These are phyloP conservation scores for Debaryomyces nepalensis DNA, from an alignment of 1,139 yeast genomes.

Conservation along the genomic window DNA sequence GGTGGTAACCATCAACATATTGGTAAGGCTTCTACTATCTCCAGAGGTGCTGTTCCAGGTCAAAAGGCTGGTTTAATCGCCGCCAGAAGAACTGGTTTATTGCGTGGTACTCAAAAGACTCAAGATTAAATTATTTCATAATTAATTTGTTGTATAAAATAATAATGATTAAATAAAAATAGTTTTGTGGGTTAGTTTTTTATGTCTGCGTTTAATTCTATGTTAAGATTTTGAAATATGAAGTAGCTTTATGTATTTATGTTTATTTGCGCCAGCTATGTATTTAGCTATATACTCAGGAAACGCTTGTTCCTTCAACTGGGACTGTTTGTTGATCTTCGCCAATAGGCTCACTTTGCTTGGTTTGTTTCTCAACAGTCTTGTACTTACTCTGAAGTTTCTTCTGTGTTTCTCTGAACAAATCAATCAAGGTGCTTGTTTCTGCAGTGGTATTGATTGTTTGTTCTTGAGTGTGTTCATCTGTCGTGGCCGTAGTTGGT, in stretches of 20 bases:
- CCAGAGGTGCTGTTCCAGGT: conserved; percentile 99
- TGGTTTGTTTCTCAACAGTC: conserved; percentile 3
- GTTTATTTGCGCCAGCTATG: background rate
- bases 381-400: conserved; percentile 6
- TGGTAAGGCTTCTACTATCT: conserved; percentile 99
- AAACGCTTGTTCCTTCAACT: background rate
- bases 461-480: conserved; percentile 3
- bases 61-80: conserved; percentile 99
- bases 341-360: background rate
- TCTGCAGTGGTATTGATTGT: conserved; percentile 1
- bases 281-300: background rate
- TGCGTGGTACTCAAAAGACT: conserved; percentile 99
- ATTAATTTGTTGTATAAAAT: conserved; percentile 18
- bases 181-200: conserved; percentile 13
- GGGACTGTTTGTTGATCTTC: background rate
- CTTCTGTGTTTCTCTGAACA: conserved; percentile 8
- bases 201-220: conserved; percentile 9
- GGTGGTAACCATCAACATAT: conserved; percentile 99
- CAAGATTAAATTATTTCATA: conserved; percentile 57
- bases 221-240: conserved; percentile 4
- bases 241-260: conserved; percentile 1
- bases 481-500: background rate
- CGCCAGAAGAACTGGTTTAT: conserved; percentile 99
- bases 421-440: conserved; percentile 5
- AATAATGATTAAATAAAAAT: conserved; percentile 18